Evolutionary conservation across 1,284 basidiomycete species (phyloP).

Genomic region (Kalmanozyma brasiliensis): DNA sequence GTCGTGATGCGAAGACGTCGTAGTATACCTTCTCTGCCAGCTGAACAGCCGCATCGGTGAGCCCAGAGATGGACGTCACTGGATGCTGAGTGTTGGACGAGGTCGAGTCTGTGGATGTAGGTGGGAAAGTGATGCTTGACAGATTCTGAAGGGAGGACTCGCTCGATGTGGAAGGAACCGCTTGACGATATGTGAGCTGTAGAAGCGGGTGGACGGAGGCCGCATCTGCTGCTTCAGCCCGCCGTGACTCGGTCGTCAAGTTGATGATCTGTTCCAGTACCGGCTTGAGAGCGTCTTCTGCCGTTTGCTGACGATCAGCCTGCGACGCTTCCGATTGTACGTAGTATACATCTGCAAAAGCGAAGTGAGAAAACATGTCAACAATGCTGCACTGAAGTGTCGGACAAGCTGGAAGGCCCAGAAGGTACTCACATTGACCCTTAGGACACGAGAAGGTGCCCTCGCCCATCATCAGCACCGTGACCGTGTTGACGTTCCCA

Average conservation of each 20-base stretch:
- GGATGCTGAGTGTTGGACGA: conserved; percentile 2
- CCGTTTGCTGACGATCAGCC: neutral
- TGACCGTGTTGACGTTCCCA: conserved; percentile 71
- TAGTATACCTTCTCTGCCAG: conserved; percentile 45
- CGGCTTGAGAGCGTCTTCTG: conserved; percentile 18
- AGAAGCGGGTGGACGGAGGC: conserved; percentile 16
- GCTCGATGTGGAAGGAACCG: neutral
- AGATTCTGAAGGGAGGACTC: neutral
- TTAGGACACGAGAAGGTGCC: conserved; percentile 85
- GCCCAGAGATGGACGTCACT: conserved; percentile 23
- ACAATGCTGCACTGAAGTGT: no score
- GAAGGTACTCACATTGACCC: conserved; percentile 69
- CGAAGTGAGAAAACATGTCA: no score
- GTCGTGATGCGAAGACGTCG: conserved; percentile 66
- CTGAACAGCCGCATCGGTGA: conserved; percentile 31
- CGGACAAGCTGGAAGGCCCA: neutral
- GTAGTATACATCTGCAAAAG: conserved; percentile 45
- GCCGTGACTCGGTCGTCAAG: neutral
- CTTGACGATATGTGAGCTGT: conserved; percentile 37
- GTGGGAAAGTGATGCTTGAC: conserved; percentile 30
- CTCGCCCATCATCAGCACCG: conserved; percentile 77
- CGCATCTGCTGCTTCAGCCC: neutral
- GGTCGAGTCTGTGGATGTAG: neutral
- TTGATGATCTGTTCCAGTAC: conserved; percentile 22
- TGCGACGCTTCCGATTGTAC: conserved; percentile 29